Conservation (phyloP, 164 flowering plant species). For the Annona cherimola region DNA sequence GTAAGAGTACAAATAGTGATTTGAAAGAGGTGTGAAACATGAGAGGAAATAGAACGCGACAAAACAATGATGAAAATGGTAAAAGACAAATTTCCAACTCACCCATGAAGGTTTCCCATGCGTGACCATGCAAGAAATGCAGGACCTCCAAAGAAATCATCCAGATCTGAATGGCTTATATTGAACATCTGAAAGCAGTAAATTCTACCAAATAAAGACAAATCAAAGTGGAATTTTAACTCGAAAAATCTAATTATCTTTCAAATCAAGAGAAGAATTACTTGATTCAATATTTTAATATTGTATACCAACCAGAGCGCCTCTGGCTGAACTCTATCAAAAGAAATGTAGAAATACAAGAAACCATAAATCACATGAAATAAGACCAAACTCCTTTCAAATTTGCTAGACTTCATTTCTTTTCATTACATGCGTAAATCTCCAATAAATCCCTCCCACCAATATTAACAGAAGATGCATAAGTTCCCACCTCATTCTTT, state of each 20-base stretch:
- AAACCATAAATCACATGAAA: not conserved
- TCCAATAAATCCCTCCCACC: no score
- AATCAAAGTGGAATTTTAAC: not conserved
- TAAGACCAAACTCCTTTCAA: not conserved
- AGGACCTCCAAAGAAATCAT: constrained; percentile 77
- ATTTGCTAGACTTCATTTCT: no score
- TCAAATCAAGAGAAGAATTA: not conserved
- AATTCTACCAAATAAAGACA: not conserved
- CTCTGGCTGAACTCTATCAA: not conserved
- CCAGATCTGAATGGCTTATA: constrained; percentile 50
- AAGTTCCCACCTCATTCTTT: no score
- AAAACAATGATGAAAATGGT: not conserved
- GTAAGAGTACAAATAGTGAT: no score
- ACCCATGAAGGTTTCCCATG: constrained; percentile 80
- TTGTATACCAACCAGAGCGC: not conserved
- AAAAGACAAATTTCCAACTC: constrained; percentile 18
- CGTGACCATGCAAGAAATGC: constrained; percentile 90
- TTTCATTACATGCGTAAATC: no score
- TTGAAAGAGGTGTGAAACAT: no score
- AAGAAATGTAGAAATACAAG: not conserved
- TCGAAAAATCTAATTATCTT: not conserved
- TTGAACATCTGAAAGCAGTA: constrained; percentile 48
- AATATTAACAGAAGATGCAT: no score
- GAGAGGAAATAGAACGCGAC: not conserved
- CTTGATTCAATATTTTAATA: not conserved